These are phyloP conservation scores for Phaffia tasmanica DNA, from an alignment of 768 basidiomycete species.

Conservation along the genomic window DNA sequence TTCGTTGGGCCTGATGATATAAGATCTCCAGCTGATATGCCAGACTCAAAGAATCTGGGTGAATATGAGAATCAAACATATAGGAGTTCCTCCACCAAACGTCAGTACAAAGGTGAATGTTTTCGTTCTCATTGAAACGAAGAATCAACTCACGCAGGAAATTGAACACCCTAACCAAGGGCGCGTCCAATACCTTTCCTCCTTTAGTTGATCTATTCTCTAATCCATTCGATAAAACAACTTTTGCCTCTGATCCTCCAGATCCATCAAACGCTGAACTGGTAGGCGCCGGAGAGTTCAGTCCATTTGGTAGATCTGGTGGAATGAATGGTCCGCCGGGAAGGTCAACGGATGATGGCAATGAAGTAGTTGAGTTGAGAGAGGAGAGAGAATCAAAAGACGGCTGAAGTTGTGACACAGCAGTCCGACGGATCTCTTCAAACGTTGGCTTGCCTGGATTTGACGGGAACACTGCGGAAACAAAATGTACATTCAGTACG, in stretches of 20 bases:
- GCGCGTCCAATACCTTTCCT: constrained; percentile 52
- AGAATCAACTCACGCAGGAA: constrained; percentile 59
- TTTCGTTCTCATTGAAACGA: background rate
- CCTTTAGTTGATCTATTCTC: too few species aligned
- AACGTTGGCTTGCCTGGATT: constrained; percentile 25
- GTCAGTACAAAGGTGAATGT: background rate
- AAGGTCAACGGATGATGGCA: background rate
- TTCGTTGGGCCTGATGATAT: constrained; percentile 43
- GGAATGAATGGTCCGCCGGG: background rate
- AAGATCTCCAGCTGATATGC: constrained; percentile 87
- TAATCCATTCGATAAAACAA: background rate
- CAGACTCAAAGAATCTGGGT: constrained; percentile 73
- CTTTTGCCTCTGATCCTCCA: background rate
- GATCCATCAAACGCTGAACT: background rate
- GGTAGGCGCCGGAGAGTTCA: background rate
- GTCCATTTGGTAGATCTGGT: too few species aligned
- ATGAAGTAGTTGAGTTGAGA: background rate
- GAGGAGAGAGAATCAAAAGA: background rate
- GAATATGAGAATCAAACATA: background rate
- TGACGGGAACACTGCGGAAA: constrained; percentile 26
- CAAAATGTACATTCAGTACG: background rate
- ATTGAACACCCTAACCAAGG: constrained; percentile 73
- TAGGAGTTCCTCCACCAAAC: constrained; percentile 14
- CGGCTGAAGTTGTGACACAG: constrained; percentile 8
- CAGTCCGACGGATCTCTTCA: constrained; percentile 19